A percentile compares a stretch with the other conserved stretches of the same genome.
Conservation (phyloP, 148 eudicot species). For the Pouteria glomerata region DNA sequence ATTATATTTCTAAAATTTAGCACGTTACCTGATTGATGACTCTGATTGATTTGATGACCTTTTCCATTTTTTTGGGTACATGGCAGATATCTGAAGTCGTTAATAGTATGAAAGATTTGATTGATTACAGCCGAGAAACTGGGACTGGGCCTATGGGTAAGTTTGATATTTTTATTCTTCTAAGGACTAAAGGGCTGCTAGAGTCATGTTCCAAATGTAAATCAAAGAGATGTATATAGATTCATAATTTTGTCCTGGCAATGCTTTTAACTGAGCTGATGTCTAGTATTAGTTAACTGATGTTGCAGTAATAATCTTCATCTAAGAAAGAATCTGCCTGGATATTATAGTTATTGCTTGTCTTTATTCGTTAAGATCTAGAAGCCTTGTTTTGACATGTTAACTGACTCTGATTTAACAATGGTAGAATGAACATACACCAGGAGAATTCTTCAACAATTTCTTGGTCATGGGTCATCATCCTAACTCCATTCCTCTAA, state of each 20-base stretch:
- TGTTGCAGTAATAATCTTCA: neutral
- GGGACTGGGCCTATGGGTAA: constrained; percentile 93
- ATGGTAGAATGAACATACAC: neutral
- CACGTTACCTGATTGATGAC: neutral
- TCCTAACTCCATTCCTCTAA: neutral
- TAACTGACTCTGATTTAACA: neutral
- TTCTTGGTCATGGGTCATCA: neutral
- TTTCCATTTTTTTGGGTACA: neutral
- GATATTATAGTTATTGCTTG: neutral
- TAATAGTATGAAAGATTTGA: constrained; percentile 95
- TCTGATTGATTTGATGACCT: too few species aligned
- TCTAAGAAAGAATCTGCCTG: neutral
- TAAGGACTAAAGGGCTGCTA: neutral
- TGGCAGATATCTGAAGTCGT: constrained; percentile 95
- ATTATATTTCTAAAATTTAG: neutral
- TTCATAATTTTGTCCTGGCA: neutral
- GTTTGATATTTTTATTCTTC: constrained; percentile 12
- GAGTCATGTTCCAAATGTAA: neutral
- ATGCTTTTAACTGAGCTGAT: neutral
- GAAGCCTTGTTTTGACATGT: neutral
- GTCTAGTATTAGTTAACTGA: neutral
- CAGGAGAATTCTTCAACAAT: neutral
- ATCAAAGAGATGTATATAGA: neutral
- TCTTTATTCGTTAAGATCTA: neutral
- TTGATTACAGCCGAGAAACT: constrained; percentile 77